A percentile compares a stretch with the other conserved stretches of the same genome.
phyloP scores from a whole-genome alignment of 164 flowering plant genomes.

The Aristolochia contorta region DNA sequence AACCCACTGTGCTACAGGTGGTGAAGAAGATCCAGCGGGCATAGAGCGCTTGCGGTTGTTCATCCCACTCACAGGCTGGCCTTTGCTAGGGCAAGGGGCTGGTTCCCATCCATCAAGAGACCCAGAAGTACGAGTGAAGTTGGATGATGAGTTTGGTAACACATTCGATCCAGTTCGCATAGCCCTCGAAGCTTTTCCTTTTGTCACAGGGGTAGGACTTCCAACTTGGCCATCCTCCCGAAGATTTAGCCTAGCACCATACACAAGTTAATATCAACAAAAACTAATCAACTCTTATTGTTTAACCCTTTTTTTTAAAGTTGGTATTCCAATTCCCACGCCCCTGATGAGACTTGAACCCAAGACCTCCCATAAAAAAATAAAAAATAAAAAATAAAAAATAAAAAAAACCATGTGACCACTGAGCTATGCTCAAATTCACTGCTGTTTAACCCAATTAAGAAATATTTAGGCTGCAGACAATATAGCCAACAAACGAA shows the following conservation, averaged over 20 bases:
- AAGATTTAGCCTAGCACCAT: constrained; percentile 29
- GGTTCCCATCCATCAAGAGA: constrained; percentile 64
- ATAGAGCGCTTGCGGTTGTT: constrained; percentile 59
- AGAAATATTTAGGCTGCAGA: not conserved
- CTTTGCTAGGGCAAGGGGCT: constrained; percentile 34
- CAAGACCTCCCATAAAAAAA: too few species aligned
- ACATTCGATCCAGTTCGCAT: constrained; percentile 43
- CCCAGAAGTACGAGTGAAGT: constrained; percentile 39
- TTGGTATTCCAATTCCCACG: too few species aligned
- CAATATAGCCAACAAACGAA: not conserved
- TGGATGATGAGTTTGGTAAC: constrained; percentile 43
- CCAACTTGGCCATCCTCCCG: constrained; percentile 40
- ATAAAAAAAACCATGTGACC: too few species aligned
- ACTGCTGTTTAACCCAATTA: too few species aligned
- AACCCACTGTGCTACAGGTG: constrained; percentile 79
- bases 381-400: too few species aligned
- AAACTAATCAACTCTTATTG: not conserved
- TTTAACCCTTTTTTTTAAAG: too few species aligned
- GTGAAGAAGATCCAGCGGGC: constrained; percentile 70
- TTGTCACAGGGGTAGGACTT: constrained; percentile 33
- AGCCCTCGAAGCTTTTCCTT: constrained; percentile 72
- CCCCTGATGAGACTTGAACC: too few species aligned
- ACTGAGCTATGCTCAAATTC: too few species aligned
- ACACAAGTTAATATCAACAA: not conserved
- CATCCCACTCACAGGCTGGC: constrained; percentile 30